These are phyloP conservation scores for Hypsizygus ulmarius DNA, from an alignment of 1,284 basidiomycete genomes.

Conservation along the genomic window DNA sequence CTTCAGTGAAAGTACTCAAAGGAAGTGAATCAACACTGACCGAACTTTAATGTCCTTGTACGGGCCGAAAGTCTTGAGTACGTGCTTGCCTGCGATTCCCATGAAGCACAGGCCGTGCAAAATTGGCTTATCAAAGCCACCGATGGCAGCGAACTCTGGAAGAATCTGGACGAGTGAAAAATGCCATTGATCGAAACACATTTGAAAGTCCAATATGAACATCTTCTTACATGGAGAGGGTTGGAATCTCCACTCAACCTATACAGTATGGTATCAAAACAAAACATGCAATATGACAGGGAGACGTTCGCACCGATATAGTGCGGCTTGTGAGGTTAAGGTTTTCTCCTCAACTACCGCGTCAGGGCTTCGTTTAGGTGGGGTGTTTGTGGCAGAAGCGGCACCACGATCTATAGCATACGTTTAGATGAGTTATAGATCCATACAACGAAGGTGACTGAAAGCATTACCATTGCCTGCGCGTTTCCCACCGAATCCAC, in stretches of 20 bases:
- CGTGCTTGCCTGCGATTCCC: constrained; percentile 94
- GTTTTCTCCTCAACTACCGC: constrained; percentile 88
- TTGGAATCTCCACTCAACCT: constrained; percentile 89
- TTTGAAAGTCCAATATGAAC: constrained; percentile 12
- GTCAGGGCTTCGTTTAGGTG: constrained; percentile 84
- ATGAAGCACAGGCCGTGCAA: constrained; percentile 86
- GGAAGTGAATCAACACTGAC: constrained; percentile 41
- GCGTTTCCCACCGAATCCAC: constrained; percentile 94
- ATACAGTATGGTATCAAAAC: constrained; percentile 9
- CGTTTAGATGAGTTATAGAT: constrained; percentile 2
- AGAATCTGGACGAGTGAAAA: constrained; percentile 58
- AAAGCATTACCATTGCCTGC: constrained; percentile 61
- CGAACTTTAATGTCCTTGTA: constrained; percentile 96
- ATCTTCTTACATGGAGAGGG: constrained; percentile 74
- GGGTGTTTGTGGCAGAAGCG: constrained; percentile 81
- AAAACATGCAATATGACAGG: constrained; percentile 1
- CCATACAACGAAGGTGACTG: not conserved
- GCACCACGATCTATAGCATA: constrained; percentile 78
- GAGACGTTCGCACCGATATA: constrained; percentile 69
- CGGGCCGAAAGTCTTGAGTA: constrained; percentile 82
- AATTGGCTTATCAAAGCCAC: constrained; percentile 92
- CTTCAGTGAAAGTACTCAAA: not conserved
- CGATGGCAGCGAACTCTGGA: constrained; percentile 91
- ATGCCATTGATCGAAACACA: not conserved
- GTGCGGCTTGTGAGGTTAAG: constrained; percentile 74